Base-by-base conservation (phyloP, 2,329 filamentous ascomycete genomes). In the Fusarium marasasianum region DNA sequence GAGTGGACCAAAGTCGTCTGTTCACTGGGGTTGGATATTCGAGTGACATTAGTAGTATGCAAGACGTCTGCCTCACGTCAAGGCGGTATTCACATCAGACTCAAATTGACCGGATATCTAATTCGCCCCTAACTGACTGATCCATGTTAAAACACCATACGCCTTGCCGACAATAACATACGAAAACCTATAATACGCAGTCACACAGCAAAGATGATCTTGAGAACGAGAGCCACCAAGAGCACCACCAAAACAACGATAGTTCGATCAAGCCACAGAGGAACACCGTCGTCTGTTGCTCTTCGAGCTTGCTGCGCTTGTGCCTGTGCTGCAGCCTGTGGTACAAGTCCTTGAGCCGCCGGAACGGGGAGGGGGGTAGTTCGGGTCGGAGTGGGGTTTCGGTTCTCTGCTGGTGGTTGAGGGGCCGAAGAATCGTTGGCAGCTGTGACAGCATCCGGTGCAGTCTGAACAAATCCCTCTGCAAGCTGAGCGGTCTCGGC, bases 261-360 rank as follows among this genome's bases (percentile, higher is more conserved):
- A 43, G 92, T 89, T 72, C 93, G 90, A 81, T 98, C 95, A 24
- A 98, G 86, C 93, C 94, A 97, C 18, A 91, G 83, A 4, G 91
- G 89, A 22, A 93, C 88, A 5, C 85, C 89, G 35, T 89, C 86
- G 22, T 80, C 74, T 43, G 75, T 61, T 45, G 79, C 64, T 53
- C 78, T 70, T 63, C 72, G 73, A 18, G 71, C 66, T 45, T 72
- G 72, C 53, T 60, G 76, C 35, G 54, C 61, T 24, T 75, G 77
- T 20, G 60, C 60, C 20, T 58, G 63, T 22, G 57, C 29, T 17
- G 66, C 64, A 22, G 61, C 24, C 26, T 65, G 76, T 17, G 54
- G 43, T 26, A 50, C 64, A 17, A 69, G 56, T 38, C 63, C 62
- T 60, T 63, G 64, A 5, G 61, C 62, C 35, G 63, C 60, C 26